A percentile compares a stretch with the other conserved stretches of the same genome.
Evolutionary conservation across 2,329 filamentous ascomycete species (phyloP).

Genomic region (Sphaerostilbella broomeana): DNA sequence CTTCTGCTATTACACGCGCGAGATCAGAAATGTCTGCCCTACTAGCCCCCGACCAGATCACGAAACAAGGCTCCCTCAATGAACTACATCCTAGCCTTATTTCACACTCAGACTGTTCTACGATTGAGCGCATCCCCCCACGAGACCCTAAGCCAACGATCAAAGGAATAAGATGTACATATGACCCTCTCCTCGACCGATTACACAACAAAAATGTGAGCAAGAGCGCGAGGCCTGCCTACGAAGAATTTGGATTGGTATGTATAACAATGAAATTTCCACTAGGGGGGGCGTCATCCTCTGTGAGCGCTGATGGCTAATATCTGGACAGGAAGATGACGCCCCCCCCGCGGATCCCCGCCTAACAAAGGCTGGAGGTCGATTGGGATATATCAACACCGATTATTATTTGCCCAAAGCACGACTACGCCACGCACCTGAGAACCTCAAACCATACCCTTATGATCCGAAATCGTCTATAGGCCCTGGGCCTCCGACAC

Average conservation of each 20-base stretch:
- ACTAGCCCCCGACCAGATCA: constrained; percentile 36
- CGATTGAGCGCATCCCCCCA: constrained; percentile 42
- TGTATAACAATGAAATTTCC: constrained; percentile 44
- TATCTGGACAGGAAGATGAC: constrained; percentile 67
- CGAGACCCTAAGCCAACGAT: constrained; percentile 49
- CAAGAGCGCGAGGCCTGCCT: constrained; percentile 53
- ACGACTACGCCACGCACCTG: constrained; percentile 64
- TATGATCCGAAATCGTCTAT: constrained; percentile 80
- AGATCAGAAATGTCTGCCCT: constrained; percentile 51
- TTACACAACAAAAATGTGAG: constrained; percentile 43
- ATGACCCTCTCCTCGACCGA: constrained; percentile 54
- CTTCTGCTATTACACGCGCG: constrained; percentile 40
- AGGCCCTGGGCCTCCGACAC: constrained; percentile 80
- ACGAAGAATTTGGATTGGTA: constrained; percentile 61
- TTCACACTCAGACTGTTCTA: too few relatives aligned
- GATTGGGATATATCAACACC: constrained; percentile 60
- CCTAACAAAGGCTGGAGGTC: constrained; percentile 57
- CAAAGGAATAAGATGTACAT: constrained; percentile 52
- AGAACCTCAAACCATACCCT: constrained; percentile 72
- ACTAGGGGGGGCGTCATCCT: constrained; percentile 55
- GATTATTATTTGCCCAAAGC: constrained; percentile 65
- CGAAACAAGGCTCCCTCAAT: constrained; percentile 20
- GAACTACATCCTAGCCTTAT: too few relatives aligned
- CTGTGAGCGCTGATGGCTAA: constrained; percentile 51
- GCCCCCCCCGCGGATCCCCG: constrained; percentile 76